Conservation (phyloP, 1,139 yeast species). For the Yarrowia galli region DNA sequence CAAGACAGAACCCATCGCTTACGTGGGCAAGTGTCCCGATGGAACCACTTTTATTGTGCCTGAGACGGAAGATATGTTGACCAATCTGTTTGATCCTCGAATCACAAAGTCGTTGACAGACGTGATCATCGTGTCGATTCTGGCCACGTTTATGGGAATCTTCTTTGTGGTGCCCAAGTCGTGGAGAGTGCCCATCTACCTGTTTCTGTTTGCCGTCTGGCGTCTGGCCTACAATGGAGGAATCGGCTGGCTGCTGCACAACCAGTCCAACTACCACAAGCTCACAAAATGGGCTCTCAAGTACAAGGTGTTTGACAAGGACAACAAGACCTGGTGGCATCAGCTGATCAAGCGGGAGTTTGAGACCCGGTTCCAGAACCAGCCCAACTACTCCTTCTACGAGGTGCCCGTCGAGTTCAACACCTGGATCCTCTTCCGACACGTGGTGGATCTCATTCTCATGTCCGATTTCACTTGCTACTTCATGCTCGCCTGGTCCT, state of each 20-base stretch:
- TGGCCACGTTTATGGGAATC: constrained; percentile 61
- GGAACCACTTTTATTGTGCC: constrained; percentile 66
- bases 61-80: constrained; percentile 84
- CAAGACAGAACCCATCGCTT: background rate
- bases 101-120: constrained; percentile 74
- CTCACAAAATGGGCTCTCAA: constrained; percentile 64
- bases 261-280: constrained; percentile 67
- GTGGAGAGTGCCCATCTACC: constrained; percentile 57
- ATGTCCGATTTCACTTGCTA: constrained; percentile 88
- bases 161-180: constrained; percentile 53
- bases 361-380: constrained; percentile 65
- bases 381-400: constrained; percentile 55
- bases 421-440: constrained; percentile 83
- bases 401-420: constrained; percentile 76
- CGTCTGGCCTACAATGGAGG: constrained; percentile 80
- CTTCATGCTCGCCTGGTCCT: constrained; percentile 70
- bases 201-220: constrained; percentile 74
- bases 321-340: constrained; percentile 53
- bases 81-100: constrained; percentile 80
- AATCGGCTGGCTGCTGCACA: constrained; percentile 72
- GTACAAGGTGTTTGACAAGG: constrained; percentile 57
- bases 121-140: constrained; percentile 60
- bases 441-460: constrained; percentile 78
- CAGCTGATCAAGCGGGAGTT: constrained; percentile 59
- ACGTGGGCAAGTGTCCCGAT: constrained; percentile 46